Evolutionary conservation across 2,329 filamentous ascomycete species (phyloP).

Genomic region (Aspergillus phoenicis): DNA sequence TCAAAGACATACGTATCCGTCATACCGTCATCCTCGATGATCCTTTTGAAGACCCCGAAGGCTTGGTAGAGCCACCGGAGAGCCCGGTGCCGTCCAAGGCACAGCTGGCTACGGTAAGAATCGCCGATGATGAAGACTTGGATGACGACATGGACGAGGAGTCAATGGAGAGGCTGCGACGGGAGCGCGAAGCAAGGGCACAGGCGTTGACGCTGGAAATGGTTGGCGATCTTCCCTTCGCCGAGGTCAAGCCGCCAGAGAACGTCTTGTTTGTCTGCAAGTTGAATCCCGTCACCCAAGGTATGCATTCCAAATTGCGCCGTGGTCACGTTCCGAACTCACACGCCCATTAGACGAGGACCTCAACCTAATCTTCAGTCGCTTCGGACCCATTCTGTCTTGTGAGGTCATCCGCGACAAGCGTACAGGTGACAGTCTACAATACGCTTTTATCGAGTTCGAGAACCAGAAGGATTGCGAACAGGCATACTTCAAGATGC

Average conservation of each 20-base stretch:
- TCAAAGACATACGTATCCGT: constrained; percentile 92
- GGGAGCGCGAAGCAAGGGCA: constrained; percentile 87
- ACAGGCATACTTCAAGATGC: constrained; percentile 98
- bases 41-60: constrained; percentile 80
- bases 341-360: constrained; percentile 69
- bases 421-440: constrained; percentile 89
- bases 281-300: constrained; percentile 89
- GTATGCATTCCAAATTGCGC: constrained; percentile 33
- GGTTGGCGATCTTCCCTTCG: constrained; percentile 95
- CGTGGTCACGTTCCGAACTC: background rate
- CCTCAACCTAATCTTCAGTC: constrained; percentile 91
- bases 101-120: constrained; percentile 87
- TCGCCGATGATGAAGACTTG: constrained; percentile 83
- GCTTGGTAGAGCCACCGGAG: constrained; percentile 72
- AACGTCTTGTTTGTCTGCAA: constrained; percentile 99
- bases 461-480: constrained; percentile 91
- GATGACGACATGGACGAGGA: constrained; percentile 80
- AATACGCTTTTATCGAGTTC: constrained; percentile 98
- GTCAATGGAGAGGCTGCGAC: constrained; percentile 73
- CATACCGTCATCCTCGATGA: constrained; percentile 93
- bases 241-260: constrained; percentile 94
- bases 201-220: constrained; percentile 95
- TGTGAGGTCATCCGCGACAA: constrained; percentile 96
- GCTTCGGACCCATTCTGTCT: constrained; percentile 91
- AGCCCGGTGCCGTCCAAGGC: constrained; percentile 81